Evolutionary conservation across 2,329 filamentous ascomycete genomes (phyloP), one percentile per base, ranked within the genome.

Genomic region (Ramichloridium luteum): DNA sequence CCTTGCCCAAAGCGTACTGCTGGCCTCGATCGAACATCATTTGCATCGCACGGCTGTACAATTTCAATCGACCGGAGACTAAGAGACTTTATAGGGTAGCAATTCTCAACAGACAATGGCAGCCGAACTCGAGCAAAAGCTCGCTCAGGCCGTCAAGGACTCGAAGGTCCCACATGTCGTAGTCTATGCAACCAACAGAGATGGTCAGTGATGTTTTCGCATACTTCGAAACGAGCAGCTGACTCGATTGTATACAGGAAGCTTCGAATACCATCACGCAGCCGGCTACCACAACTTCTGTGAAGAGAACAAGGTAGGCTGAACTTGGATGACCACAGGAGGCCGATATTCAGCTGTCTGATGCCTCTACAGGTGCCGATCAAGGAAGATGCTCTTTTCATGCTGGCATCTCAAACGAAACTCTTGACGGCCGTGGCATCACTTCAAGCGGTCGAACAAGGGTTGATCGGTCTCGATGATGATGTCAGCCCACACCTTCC

Each of bases 361-460:
- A 23, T n/a, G n/a, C 8, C 20, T 8, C 8, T 23, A 8, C 20
- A 23, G 20, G 34, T 45, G 4, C 41, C 47, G 1, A 42, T 57
- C 16, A 25, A 47, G 20, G 38, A 49, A 14, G 47, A 56, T 27
- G 47, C 47, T 4, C 32, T 52, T 5, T 41, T 55, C 28, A 43
- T 47, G 30, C 45, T 56, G 2, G 54, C 54, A 13, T 56, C 51
- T 4, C 41, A 44, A 23, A 63, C 59, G 9, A 64, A 64, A 33
- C 49, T 75, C 3, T 38, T 71, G 32, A 61, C 69, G 2, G 60
- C 61, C 2, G 60, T 75, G 31, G 63, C 68, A 2, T 60, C 61
- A 1, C 44, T 75, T n/a, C 66, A 72, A 35, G 62, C 65, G 27
- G 66, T 74, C 2, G 69, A 74, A 20, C 57, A 64, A 5, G 67